Evolutionary conservation across 495 filamentous ascomycete genomes (phyloP).

Genomic region (Sabuloglossum arenarium): DNA sequence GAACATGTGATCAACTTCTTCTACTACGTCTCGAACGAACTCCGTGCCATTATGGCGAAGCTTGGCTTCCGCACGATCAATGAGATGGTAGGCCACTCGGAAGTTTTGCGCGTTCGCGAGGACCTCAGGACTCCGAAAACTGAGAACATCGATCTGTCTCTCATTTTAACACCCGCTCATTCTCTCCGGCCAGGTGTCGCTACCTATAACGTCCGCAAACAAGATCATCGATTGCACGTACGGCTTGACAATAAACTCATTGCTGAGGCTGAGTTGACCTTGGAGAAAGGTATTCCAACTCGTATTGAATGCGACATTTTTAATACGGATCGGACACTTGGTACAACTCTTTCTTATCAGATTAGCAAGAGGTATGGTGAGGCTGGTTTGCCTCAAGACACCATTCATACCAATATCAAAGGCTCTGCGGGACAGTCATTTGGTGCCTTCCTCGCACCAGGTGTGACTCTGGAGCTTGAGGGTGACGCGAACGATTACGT

Average conservation of each 20-base stretch:
- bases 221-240: constrained; percentile 84
- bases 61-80: constrained; percentile 90
- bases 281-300: constrained; percentile 89
- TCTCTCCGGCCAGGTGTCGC: constrained; percentile 90
- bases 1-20: constrained; percentile 99
- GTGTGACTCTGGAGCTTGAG: constrained; percentile 91
- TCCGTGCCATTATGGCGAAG: constrained; percentile 95
- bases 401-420: constrained; percentile 92
- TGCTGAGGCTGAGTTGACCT: constrained; percentile 85
- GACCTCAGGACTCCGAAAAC: constrained; percentile 81
- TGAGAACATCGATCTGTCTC: constrained; percentile 78
- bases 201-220: constrained; percentile 97
- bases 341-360: constrained; percentile 90
- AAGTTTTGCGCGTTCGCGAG: constrained; percentile 70
- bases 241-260: constrained; percentile 98
- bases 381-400: constrained; percentile 77
- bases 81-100: constrained; percentile 93
- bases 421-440: constrained; percentile 98
- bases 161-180: constrained; percentile 92
- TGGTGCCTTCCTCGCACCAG: constrained; percentile 84
- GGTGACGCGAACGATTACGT: constrained; percentile 98
- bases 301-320: constrained; percentile 95
- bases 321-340: constrained; percentile 92
- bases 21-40: constrained; percentile 95
- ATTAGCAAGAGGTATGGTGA: constrained; percentile 88